phyloP scores from a whole-genome alignment of 2,329 filamentous ascomycete genomes.

The Magnaporthiopsis rhizophila region DNA sequence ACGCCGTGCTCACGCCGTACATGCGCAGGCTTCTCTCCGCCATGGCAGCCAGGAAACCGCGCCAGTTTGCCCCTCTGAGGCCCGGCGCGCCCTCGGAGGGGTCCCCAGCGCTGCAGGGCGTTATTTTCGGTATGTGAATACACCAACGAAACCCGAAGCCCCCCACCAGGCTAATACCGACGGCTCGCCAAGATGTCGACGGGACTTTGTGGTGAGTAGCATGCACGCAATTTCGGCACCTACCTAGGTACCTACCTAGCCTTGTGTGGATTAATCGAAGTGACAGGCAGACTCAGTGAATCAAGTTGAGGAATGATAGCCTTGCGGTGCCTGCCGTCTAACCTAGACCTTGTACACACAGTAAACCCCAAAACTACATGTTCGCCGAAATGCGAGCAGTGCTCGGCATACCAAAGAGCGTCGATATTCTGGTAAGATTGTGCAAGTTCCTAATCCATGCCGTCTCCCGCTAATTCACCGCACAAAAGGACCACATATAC shows the following conservation, averaged over 20 bases:
- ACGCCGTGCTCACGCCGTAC: not conserved
- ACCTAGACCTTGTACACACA: slow-evolving; percentile 24
- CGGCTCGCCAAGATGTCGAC: slow-evolving; percentile 62
- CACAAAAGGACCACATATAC: slow-evolving; percentile 60
- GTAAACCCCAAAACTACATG: slow-evolving; percentile 92
- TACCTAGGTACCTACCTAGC: not conserved
- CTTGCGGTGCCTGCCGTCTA: not conserved
- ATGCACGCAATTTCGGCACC: not conserved
- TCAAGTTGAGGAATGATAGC: not conserved
- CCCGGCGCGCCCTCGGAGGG: slow-evolving; percentile 20
- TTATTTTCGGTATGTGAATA: slow-evolving; percentile 49
- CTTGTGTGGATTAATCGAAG: not conserved
- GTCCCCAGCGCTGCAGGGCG: slow-evolving; percentile 38
- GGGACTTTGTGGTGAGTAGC: slow-evolving; percentile 76
- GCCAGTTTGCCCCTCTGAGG: slow-evolving; percentile 50
- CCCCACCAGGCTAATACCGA: not conserved
- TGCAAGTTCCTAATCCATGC: too few relatives aligned
- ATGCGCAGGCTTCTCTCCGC: slow-evolving; percentile 26
- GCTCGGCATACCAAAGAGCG: slow-evolving; percentile 61
- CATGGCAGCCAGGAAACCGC: slow-evolving; percentile 32
- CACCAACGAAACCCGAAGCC: not conserved
- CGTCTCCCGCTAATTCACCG: not conserved
- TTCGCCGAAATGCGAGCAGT: slow-evolving; percentile 76
- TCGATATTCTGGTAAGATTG: slow-evolving; percentile 61
- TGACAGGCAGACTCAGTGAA: not conserved